Evolutionary conservation across 2,329 filamentous ascomycete genomes (phyloP), one percentile per base, ranked within the genome.

Genomic region (Cadophora luteo-olivacea): DNA sequence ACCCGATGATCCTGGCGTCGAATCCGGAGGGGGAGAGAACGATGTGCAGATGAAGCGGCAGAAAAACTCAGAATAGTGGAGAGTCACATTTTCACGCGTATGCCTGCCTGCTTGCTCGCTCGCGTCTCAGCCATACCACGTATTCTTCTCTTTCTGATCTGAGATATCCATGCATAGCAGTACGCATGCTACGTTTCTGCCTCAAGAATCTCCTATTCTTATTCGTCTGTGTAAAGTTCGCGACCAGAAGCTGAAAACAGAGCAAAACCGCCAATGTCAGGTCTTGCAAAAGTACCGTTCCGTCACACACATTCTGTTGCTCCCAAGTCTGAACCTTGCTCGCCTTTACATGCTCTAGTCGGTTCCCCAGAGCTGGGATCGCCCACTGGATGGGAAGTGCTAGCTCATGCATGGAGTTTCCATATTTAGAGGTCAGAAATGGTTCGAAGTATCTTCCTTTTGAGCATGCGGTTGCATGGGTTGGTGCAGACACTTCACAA

Each of bases 1-100:
- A 60, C 22, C n/a, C 33, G 54, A 58, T 22, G 16, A 58, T 22
- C 54, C 33, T 41, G 55, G 55, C 33, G 55, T 60, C 33, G 33
- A 60, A 38, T 60, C 55, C 8, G 52, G 52, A 25, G 7, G 24
- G 14, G 11, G 3, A 25, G 49, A 52, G 11, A 52, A 32, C 22
- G 51, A 45, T 19, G 41, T 45, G 41, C 41, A 45, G 41, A 45
- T 45, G 41, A 45, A 45, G 41, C n/a, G 45, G 45, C 45, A 49
- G 45, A 22, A 29, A 6, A 49, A 8, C 45, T 22, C 11, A 22
- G 45, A 49, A 49, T 22, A 22, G 45, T 49, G 45, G 45, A 49
- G 12, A 49, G 19, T 49, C 45, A 49, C 45, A 49, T 49, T 49
- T 14, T 49, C 29, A 55, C 52, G 52, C 52, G 52, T 45, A 3